Evolutionary conservation across 257 asterid genomes (phyloP).

Genomic region (Capsicum rhomboideum): DNA sequence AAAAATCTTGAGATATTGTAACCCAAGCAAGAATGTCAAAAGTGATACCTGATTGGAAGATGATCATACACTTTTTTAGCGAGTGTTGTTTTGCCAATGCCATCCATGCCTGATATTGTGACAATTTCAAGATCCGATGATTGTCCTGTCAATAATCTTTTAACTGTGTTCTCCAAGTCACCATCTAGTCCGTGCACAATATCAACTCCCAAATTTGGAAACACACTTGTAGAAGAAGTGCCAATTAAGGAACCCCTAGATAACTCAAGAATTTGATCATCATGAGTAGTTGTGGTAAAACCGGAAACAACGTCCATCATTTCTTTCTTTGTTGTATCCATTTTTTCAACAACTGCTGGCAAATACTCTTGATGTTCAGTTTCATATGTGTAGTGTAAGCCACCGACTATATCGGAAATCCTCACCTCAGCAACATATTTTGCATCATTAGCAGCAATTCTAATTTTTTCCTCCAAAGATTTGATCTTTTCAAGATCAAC

Average conservation of each 20-base stretch:
- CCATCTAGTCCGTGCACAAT: neutral
- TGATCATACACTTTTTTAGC: neutral
- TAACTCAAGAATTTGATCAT: neutral
- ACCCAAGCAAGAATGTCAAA: neutral
- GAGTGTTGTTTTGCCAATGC: neutral
- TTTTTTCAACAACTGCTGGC: neutral
- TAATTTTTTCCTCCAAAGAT: neutral
- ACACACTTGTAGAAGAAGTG: neutral
- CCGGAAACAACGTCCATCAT: neutral
- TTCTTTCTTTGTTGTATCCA: neutral
- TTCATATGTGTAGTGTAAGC: neutral
- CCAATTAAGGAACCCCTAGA: too few species aligned
- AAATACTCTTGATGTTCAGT: neutral
- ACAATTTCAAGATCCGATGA: neutral
- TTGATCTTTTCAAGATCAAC: neutral
- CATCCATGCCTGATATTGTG: neutral
- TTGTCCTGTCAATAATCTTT: neutral
- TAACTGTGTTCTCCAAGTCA: neutral
- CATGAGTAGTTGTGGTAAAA: neutral
- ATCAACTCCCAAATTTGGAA: neutral
- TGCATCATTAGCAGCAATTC: neutral
- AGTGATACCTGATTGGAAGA: neutral
- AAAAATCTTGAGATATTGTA: neutral
- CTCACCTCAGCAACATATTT: neutral
- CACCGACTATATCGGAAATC: neutral